Conservation (phyloP, 202 grass and related monocot genomes). For the Panicum hallii region DNA sequence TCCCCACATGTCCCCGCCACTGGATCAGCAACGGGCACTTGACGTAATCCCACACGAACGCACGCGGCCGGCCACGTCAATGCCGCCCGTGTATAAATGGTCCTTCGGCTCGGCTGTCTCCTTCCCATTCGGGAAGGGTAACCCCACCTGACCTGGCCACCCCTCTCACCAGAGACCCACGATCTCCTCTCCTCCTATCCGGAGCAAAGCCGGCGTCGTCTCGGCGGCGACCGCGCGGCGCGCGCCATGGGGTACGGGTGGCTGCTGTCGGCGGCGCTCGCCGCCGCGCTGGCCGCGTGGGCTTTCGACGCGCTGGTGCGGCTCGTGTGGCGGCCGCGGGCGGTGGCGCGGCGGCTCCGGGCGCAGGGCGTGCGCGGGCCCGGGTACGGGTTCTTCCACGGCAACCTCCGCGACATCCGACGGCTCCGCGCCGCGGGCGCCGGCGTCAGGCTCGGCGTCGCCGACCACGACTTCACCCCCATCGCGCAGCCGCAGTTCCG, state of each 20-base stretch:
- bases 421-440: constrained; percentile 39
- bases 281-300: constrained; percentile 31
- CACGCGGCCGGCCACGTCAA: not conserved
- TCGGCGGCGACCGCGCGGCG: not conserved
- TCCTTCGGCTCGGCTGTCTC: not conserved
- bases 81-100: not conserved
- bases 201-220: not conserved
- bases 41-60: constrained; percentile 3
- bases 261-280: not conserved
- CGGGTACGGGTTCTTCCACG: constrained; percentile 37
- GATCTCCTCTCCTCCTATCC: not conserved
- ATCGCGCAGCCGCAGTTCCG: constrained; percentile 54
- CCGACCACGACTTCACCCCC: constrained; percentile 55
- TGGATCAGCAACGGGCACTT: not conserved
- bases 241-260: not conserved
- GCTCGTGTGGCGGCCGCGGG: constrained; percentile 57
- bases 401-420: constrained; percentile 52
- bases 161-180: not conserved
- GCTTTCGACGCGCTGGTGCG: constrained; percentile 33
- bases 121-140: not conserved
- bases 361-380: constrained; percentile 64
- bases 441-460: constrained; percentile 42
- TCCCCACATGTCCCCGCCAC: too few species aligned
- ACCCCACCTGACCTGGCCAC: too few species aligned
- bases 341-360: constrained; percentile 32